Base-by-base conservation (phyloP, 2,329 filamentous ascomycete species). In the Conoideocrella luteorostrata region DNA sequence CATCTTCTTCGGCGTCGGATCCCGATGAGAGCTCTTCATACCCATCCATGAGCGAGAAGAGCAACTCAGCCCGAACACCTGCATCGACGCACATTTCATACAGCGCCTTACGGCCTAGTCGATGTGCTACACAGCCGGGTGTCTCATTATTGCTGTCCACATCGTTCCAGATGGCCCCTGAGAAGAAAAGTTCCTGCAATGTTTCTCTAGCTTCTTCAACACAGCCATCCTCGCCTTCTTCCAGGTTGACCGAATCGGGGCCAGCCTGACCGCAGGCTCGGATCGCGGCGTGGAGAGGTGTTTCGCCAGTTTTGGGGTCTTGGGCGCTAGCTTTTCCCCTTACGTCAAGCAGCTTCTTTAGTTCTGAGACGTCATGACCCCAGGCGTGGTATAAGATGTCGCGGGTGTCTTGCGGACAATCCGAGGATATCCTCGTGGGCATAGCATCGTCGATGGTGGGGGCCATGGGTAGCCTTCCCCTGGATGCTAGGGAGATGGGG, bases 121-220 rank as follows among this genome's bases (percentile, higher is more conserved):
- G 69, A 46, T 74, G 72, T 7, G 93, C 93, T 34, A 96, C 70
- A 61, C 91, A 97, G 7, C 89, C 93, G 0, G 93, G 89, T 3
- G 93, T 97, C 71, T 97, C 91, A 55, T 88, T 78, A 54, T 87
- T 84, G 52, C 72, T 68, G 63, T 97, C 88, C 44, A 97, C 71
- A 61, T 96, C 90, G 67, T 98, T 98, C 93, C 93, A 98, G 54
- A 97, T 96, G 10, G 88, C 93, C 24, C 93, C 93, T 53, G 86
- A 84, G 57, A 90, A 77, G 47, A 97, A 80, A 7, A 97, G 74
- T 57, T 93, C 78, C 52, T 78, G 77, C 4, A 96, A 70, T 0
- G 84, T 83, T 41, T 81, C 78, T 44, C 76, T 74, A 3, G 82
- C 86, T 30, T 77, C 76, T 37, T 82, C 76, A 24, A 85, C 62